Base-by-base conservation (phyloP, 805 yeast genomes). In the Nakazawaea molendinolei region DNA sequence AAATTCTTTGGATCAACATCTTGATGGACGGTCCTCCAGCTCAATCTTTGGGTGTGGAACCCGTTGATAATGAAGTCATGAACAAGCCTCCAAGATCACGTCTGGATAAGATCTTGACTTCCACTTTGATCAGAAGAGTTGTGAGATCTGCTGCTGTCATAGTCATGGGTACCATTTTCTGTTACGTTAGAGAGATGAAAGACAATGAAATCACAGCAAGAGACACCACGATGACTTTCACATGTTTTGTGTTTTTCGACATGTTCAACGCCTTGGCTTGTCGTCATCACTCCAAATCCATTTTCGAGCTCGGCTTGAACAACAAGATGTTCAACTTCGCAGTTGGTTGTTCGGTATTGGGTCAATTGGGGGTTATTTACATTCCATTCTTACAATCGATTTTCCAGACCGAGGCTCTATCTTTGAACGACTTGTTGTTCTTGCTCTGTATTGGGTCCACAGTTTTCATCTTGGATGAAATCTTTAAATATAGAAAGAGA, bases 11-110 rank as follows among this genome's bases (percentile, higher is more conserved):
- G 97, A 90, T 90, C 56, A 90, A 90, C 56, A 92, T 90, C 44
- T 69, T 90, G 40, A 90, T 90, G 98, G 98, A 90, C 63, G 98
- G 98, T 1, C 98, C 98, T 8, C 98, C 98, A 4, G 97, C 97
- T 2, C 98, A 90, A 63, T 84, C 95, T 0, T 66, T 90, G 29
- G 98, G 98, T 41, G 97, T 92, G 22, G 98, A 90, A 61, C 95
- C 96, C 1, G 97, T 90, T 10, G 97, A 90, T 53, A 87, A 83
- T 43, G 95, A 83, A 55, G 95, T 90, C 25, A 89, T 90, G 97
- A 76, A 73, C 44, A 84, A 82, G 54, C 97, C 97, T n/a, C 98
- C 98, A 36, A 78, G 99, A 61, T 71, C 77, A 35, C 78, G 97
- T 55, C 68, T 74, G 39, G 97, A 90, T 44, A 79, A 79, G 51